These are phyloP conservation scores for Moniliella sp. DNA, from an alignment of 1,284 basidiomycete genomes.

Conservation along the genomic window DNA sequence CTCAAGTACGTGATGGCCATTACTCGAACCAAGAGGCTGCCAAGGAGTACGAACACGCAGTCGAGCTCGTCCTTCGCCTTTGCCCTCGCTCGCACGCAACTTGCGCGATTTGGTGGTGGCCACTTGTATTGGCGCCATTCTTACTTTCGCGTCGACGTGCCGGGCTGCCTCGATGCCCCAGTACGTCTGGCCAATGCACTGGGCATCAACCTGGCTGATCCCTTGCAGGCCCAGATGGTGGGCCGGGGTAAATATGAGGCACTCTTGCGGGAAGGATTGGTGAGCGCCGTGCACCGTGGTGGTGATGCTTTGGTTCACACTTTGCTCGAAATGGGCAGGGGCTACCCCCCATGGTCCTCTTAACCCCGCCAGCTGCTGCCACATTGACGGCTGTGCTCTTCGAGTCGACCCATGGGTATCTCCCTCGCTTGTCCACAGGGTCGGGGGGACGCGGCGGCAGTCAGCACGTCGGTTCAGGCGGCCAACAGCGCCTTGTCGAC, in stretches of 20 bases:
- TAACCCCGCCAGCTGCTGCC: slow-evolving; percentile 11
- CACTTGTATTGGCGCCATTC: slow-evolving; percentile 16
- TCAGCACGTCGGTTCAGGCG: no score
- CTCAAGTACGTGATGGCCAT: slow-evolving; percentile 29
- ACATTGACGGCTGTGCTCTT: slow-evolving; percentile 14
- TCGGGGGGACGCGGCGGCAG: slow-evolving; percentile 18
- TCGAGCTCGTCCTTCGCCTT: slow-evolving; percentile 22
- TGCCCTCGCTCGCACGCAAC: no score
- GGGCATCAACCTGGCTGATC: slow-evolving; percentile 13
- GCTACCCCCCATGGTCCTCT: slow-evolving; percentile 17
- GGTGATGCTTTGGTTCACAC: slow-evolving; percentile 13
- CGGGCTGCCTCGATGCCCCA: no score
- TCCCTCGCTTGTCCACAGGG: slow-evolving; percentile 22
- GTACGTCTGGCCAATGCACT: slow-evolving; percentile 12
- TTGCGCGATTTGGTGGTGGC: slow-evolving; percentile 26
- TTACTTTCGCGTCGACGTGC: slow-evolving; percentile 18
- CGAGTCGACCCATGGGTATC: slow-evolving; percentile 9
- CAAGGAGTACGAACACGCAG: slow-evolving; percentile 36
- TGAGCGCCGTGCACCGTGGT: slow-evolving; percentile 14
- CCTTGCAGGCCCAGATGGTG: slow-evolving; percentile 8
- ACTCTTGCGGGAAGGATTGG: slow-evolving; percentile 18
- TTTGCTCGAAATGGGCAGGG: slow-evolving; percentile 12
- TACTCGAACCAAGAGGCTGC: slow-evolving; percentile 12
- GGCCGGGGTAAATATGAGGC: slow-evolving; percentile 10
- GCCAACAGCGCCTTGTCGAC: slow-evolving; percentile 39